phyloP scores from a whole-genome alignment of 805 yeast genomes.

The Saccharomycopsis fermentans region DNA sequence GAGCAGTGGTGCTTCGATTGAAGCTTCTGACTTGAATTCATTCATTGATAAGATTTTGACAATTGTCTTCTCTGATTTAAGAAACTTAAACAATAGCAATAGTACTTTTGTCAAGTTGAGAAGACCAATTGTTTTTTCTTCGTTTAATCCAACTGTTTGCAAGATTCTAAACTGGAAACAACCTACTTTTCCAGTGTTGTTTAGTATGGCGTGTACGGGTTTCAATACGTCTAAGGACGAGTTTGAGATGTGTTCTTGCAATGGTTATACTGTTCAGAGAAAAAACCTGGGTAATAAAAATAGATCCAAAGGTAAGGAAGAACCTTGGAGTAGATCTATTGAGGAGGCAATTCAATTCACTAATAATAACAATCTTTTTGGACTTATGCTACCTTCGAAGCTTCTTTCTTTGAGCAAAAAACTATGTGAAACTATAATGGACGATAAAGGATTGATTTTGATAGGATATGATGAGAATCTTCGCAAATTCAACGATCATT shows the following conservation, averaged over 20 bases:
- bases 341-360: slow-evolving; percentile 80
- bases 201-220: slow-evolving; percentile 62
- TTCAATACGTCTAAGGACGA: slow-evolving; percentile 23
- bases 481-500: slow-evolving; percentile 18
- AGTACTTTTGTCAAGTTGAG: slow-evolving; percentile 26
- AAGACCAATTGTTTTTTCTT: slow-evolving; percentile 72
- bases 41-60: slow-evolving; percentile 68
- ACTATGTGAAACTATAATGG: slow-evolving; percentile 61
- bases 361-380: slow-evolving; percentile 71
- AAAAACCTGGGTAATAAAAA: slow-evolving; percentile 11
- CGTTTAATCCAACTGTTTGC: slow-evolving; percentile 83
- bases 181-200: slow-evolving; percentile 92
- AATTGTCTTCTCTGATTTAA: slow-evolving; percentile 68
- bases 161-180: slow-evolving; percentile 96
- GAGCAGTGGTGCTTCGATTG: not conserved
- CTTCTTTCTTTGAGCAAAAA: slow-evolving; percentile 66
- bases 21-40: slow-evolving; percentile 43
- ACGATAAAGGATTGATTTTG: slow-evolving; percentile 65
- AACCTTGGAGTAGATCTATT: slow-evolving; percentile 50
- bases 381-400: slow-evolving; percentile 67
- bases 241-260: slow-evolving; percentile 32
- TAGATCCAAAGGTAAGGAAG: slow-evolving; percentile 22
- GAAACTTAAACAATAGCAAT: slow-evolving; percentile 30
- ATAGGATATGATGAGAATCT: slow-evolving; percentile 50
- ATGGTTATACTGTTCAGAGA: slow-evolving; percentile 27